Percentiles rank a stretch among this genome's conserved stretches.
Evolutionary conservation across 2,329 filamentous ascomycete genomes (phyloP).

Genomic region (Chaetomiaceae sp.): DNA sequence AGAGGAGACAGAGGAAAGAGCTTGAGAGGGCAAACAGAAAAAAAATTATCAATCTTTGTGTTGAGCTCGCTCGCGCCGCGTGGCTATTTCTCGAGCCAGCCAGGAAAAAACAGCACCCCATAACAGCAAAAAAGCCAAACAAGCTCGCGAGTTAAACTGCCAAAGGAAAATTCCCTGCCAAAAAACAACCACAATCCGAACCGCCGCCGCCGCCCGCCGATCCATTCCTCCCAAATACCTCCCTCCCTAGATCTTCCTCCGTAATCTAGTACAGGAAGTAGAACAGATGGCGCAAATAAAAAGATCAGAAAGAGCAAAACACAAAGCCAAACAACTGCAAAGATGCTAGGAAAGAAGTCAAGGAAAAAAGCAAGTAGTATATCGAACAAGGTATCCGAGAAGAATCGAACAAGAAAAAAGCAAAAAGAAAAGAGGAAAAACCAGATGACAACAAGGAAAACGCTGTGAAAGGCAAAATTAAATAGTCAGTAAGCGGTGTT

Average conservation of each 20-base stretch:
- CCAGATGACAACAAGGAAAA: conserved; percentile 21
- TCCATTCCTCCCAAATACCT: conserved; percentile 9
- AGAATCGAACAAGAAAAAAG: conserved; percentile 15
- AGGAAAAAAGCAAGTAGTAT: conserved; percentile 28
- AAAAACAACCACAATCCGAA: conserved; percentile 4
- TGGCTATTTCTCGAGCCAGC: neutral
- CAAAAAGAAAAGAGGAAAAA: conserved; percentile 17
- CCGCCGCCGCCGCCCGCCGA: conserved; percentile 7
- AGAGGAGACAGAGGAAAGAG: too few species aligned
- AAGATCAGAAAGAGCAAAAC: conserved; percentile 21
- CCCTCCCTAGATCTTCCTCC: conserved; percentile 13
- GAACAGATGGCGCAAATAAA: conserved; percentile 21
- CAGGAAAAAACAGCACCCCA: neutral
- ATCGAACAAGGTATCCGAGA: conserved; percentile 31
- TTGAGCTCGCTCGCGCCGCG: neutral
- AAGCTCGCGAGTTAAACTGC: neutral
- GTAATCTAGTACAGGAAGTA: conserved; percentile 27
- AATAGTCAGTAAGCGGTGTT: conserved; percentile 18
- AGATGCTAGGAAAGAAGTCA: conserved; percentile 24
- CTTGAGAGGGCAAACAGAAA: too few species aligned
- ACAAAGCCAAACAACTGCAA: conserved; percentile 23
- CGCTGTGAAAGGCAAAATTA: conserved; percentile 28
- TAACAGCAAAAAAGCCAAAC: neutral
- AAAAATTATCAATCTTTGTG: conserved; percentile 11
- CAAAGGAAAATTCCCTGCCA: conserved; percentile 4